Base-by-base conservation (phyloP, 2,329 filamentous ascomycete species). In the Trichophyton simii region DNA sequence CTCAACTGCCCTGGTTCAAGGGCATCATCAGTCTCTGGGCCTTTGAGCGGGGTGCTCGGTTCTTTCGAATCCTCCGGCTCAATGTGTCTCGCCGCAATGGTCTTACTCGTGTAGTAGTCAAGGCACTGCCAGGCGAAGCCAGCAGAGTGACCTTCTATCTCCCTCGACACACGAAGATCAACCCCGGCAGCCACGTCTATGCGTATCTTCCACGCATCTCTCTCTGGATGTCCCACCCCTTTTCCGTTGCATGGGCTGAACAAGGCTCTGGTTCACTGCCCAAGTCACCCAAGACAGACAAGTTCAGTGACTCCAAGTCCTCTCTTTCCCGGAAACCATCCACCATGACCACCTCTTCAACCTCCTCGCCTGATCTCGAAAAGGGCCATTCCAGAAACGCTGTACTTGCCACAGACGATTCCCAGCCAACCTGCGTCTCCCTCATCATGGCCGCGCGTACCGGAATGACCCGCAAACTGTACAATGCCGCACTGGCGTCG, bases 381-480 rank as follows among this genome's bases (percentile, higher is more conserved):
- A 74, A 74, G 58, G 18, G 65, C 31, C 64, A 65, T 22, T 61
- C 70, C 8, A 69, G 71, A 41, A 60, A 66, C 38, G 62, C 59
- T 46, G 34, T 3, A 11, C 54, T 57, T 0, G 54, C 66, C 61
- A n/a, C 46, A 15, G 59, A 68, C 42, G 63, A 62, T 60, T 62
- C 42, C 25, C 63, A 68, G 38, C 63, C 68, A 60, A 77, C 75
- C 6, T 68, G 69, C 59, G 76, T 86, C 66, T 82, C 80, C 41
- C 77, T 87, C 60, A 77, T 87, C 67, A 78, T 83, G 69, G 77
- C 79, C 62, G 82, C 82, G 48, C 79, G 81, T n/a, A 80, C 81
- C n/a, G 84, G 84, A 64, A 82, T 87, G 76, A 87, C 84, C 18
- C 76, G 80, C 60, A 77, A 79, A 59, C 77, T 87, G 48, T 85